Percentiles rank a stretch among this genome's conserved stretches.
Conservation (phyloP, 257 asterid species). For the Oldenlandia corymbosa region DNA sequence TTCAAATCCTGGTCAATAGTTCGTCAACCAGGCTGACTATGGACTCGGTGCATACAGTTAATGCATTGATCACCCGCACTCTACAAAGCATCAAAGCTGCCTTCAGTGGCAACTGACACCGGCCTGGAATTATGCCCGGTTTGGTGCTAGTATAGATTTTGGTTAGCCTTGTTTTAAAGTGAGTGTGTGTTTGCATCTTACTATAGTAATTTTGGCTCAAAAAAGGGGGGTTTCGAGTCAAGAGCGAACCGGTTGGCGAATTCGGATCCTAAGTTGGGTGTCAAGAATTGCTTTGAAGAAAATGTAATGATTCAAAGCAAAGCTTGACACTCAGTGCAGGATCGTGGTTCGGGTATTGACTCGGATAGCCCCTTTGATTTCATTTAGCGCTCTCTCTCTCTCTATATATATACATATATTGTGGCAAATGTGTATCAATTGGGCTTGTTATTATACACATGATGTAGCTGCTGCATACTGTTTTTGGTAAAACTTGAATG, state of each 20-base stretch:
- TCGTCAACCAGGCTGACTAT: slow-evolving; percentile 50
- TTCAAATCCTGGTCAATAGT: slow-evolving; percentile 56
- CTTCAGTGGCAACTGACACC: slow-evolving; percentile 39
- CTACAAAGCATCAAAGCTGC: slow-evolving; percentile 48
- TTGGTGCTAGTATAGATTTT: neutral
- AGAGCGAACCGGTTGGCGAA: slow-evolving; percentile 66
- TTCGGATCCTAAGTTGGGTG: slow-evolving; percentile 20
- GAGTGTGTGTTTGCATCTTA: neutral
- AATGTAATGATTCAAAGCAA: neutral
- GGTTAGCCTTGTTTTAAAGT: neutral
- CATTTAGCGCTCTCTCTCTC: too few relatives aligned
- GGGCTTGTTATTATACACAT: too few relatives aligned
- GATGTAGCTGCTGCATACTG: neutral
- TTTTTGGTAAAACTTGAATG: too few relatives aligned
- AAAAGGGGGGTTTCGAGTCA: slow-evolving; percentile 45
- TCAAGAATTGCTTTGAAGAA: neutral
- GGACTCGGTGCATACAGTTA: slow-evolving; percentile 61
- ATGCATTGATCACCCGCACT: slow-evolving; percentile 54
- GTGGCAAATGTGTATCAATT: too few relatives aligned
- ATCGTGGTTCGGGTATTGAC: slow-evolving; percentile 96
- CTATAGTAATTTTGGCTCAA: neutral
- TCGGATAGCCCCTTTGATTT: slow-evolving; percentile 16
- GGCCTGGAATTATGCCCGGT: too few relatives aligned
- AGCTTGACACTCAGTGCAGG: slow-evolving; percentile 5
- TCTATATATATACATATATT: too few relatives aligned